A percentile compares a stretch with the other conserved stretches of the same genome.
Evolutionary conservation across 2,329 filamentous ascomycete species (phyloP).

Genomic region (Stachybotrys chlorohalonatus): DNA sequence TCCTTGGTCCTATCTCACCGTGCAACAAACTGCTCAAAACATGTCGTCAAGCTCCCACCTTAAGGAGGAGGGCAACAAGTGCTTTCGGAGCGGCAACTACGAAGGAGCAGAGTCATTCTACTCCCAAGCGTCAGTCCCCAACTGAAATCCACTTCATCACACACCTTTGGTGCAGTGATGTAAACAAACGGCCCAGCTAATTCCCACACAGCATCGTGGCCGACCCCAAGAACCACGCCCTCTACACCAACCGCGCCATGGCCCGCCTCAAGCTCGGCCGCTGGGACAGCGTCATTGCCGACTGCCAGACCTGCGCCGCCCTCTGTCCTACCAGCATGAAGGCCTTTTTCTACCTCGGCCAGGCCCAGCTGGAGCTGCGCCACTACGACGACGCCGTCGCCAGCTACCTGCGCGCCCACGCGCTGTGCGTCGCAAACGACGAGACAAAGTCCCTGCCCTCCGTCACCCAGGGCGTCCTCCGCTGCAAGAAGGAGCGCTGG

Average conservation of each 20-base stretch:
- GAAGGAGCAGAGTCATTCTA: constrained; percentile 59
- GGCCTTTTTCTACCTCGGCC: constrained; percentile 72
- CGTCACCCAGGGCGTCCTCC: constrained; percentile 65
- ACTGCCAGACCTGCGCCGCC: constrained; percentile 67
- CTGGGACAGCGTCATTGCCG: constrained; percentile 67
- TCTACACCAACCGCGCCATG: constrained; percentile 88
- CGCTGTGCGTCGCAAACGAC: constrained; percentile 56
- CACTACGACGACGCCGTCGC: constrained; percentile 61
- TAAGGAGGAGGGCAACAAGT: constrained; percentile 53
- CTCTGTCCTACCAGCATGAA: constrained; percentile 63
- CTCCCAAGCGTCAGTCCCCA: constrained; percentile 53
- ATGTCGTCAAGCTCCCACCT: constrained; percentile 30
- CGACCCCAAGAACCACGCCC: constrained; percentile 65
- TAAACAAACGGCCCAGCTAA: background rate
- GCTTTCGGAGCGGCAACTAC: constrained; percentile 58
- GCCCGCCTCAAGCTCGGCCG: constrained; percentile 64
- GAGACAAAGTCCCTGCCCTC: constrained; percentile 50
- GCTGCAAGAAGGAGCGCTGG: constrained; percentile 82
- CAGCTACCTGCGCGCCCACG: constrained; percentile 64
- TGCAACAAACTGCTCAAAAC: background rate
- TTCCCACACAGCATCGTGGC: constrained; percentile 54
- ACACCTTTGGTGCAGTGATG: background rate
- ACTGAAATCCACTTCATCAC: background rate
- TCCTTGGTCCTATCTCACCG: no score
- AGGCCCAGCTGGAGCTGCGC: constrained; percentile 66